Conservation (phyloP, 768 basidiomycete genomes). For the Pleurotus sapidus region DNA sequence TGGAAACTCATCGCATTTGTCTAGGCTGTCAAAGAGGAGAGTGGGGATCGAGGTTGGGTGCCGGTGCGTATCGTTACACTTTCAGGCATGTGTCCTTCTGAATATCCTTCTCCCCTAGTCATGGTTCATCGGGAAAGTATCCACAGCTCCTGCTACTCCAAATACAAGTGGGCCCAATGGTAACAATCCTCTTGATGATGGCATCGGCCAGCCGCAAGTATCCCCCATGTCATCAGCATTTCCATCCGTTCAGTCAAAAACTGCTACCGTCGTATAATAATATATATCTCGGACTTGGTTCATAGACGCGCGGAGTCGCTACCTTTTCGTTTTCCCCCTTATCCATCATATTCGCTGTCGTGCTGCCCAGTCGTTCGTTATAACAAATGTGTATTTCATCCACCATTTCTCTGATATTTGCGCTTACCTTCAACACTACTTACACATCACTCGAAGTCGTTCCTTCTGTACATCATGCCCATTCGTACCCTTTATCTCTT, state of each 20-base stretch:
- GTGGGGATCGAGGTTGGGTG: constrained; percentile 95
- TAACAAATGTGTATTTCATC: constrained; percentile 7
- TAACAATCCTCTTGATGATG: constrained; percentile 33
- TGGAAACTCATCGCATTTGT: constrained; percentile 12
- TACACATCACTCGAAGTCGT: constrained; percentile 7
- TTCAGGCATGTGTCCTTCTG: neutral
- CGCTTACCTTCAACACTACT: constrained; percentile 1
- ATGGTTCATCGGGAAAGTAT: constrained; percentile 93
- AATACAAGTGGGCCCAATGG: constrained; percentile 33
- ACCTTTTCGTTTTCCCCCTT: neutral
- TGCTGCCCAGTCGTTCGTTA: neutral
- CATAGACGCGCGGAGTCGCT: neutral
- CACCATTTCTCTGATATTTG: neutral
- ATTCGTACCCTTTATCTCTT: neutral
- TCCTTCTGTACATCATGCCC: constrained; percentile 9
- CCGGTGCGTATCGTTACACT: constrained; percentile 50
- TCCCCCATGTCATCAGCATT: constrained; percentile 88
- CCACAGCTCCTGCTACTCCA: constrained; percentile 42
- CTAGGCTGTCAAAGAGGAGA: constrained; percentile 90
- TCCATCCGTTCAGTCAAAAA: constrained; percentile 46
- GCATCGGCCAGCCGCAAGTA: constrained; percentile 46
- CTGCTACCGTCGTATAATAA: constrained; percentile 18
- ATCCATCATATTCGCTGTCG: neutral
- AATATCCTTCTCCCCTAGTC: constrained; percentile 40
- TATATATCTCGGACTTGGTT: neutral